Evolutionary conservation across 1,284 basidiomycete species (phyloP).

Genomic region (Ustilago sp.): DNA sequence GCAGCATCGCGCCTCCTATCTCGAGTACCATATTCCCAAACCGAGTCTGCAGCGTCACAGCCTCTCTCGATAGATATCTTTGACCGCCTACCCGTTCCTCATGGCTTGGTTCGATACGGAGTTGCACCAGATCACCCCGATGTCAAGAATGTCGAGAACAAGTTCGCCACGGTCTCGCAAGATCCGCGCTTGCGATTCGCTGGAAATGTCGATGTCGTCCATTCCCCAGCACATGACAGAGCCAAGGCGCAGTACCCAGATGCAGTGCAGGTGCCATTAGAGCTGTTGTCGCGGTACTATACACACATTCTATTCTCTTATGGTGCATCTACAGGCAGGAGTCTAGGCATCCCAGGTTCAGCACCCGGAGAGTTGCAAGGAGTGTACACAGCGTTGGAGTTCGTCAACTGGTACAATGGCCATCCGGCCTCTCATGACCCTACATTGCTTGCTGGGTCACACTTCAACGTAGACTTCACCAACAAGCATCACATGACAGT

Average conservation of each 20-base stretch:
- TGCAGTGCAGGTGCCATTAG: slow-evolving; percentile 75
- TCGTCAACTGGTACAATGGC: slow-evolving; percentile 98
- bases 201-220: slow-evolving; percentile 86
- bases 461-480: slow-evolving; percentile 73
- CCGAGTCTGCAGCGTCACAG: slow-evolving; percentile 20
- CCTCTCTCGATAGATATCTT: slow-evolving; percentile 80
- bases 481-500: slow-evolving; percentile 77
- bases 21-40: slow-evolving; percentile 27
- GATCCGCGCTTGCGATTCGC: slow-evolving; percentile 74
- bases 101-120: slow-evolving; percentile 93
- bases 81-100: slow-evolving; percentile 92
- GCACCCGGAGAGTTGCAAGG: slow-evolving; percentile 73
- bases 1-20: slow-evolving; percentile 74
- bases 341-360: slow-evolving; percentile 68
- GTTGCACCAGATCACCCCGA: slow-evolving; percentile 99
- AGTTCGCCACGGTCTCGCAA: slow-evolving; percentile 78
- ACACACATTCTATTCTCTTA: slow-evolving; percentile 85
- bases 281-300: slow-evolving; percentile 77
- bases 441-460: neutral
- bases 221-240: slow-evolving; percentile 20
- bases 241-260: slow-evolving; percentile 71
- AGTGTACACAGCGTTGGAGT: slow-evolving; percentile 82
- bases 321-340: slow-evolving; percentile 77
- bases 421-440: slow-evolving; percentile 76
- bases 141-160: slow-evolving; percentile 99